Evolutionary conservation across 2,329 filamentous ascomycete species (phyloP).

Genomic region (Xylaria sp.): DNA sequence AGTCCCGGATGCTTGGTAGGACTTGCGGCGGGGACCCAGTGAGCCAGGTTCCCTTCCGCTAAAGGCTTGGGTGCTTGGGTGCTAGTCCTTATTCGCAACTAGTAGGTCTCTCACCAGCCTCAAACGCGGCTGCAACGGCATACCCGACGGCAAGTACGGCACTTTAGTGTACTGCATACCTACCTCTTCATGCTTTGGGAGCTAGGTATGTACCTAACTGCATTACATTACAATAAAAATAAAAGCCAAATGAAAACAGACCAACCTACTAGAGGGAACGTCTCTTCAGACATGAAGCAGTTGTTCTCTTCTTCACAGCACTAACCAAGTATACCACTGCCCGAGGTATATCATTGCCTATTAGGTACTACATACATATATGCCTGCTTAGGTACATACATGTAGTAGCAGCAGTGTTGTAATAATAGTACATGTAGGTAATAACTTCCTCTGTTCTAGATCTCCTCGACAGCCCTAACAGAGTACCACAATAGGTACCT

Average conservation of each 20-base stretch:
- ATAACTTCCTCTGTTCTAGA: background rate
- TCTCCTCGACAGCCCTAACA: conserved; percentile 20
- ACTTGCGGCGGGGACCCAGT: background rate
- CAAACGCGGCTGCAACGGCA: conserved; percentile 24
- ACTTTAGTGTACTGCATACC: background rate
- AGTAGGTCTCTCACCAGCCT: conserved; percentile 18
- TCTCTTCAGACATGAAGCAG: no score
- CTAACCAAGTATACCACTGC: no score
- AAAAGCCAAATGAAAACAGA: no score
- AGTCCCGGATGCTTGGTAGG: background rate
- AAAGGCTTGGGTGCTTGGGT: conserved; percentile 6
- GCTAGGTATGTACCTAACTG: no score
- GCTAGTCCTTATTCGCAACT: background rate
- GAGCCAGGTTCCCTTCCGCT: conserved; percentile 4
- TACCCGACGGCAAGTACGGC: conserved; percentile 19
- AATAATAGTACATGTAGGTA: background rate
- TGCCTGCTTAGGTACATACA: background rate
- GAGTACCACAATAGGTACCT: background rate
- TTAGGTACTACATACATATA: no score
- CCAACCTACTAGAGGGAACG: no score
- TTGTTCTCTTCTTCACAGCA: no score
- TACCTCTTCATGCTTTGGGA: no score
- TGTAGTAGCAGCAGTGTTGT: conserved; percentile 2
- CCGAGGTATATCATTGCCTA: no score
- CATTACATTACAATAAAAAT: no score